phyloP scores from a whole-genome alignment of 2,329 filamentous ascomycete species.

The Tolypocladium cylindrosporum region DNA sequence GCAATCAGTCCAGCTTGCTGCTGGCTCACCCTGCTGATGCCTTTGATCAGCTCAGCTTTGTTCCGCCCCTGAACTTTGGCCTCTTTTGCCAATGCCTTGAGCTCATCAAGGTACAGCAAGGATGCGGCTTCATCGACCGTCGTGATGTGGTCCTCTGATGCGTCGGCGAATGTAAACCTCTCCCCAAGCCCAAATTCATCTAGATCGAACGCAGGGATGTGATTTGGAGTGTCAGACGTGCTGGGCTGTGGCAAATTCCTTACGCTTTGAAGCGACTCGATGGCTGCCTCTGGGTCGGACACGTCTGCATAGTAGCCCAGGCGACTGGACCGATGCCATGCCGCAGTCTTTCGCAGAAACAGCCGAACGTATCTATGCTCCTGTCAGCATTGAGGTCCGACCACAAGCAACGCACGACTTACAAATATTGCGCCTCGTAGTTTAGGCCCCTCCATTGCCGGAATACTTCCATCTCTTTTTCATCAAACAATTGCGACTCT shows the following conservation, averaged over 20 bases:
- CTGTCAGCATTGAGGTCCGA: background rate
- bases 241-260: constrained; percentile 40
- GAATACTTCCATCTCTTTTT: constrained; percentile 70
- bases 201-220: constrained; percentile 21
- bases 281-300: constrained; percentile 57
- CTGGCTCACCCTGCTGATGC: constrained; percentile 63
- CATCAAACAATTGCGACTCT: constrained; percentile 78
- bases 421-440: constrained; percentile 90
- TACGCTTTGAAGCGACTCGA: constrained; percentile 50
- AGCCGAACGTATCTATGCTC: constrained; percentile 71
- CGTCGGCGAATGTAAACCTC: constrained; percentile 70
- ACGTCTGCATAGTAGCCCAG: constrained; percentile 80
- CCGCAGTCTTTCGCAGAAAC: constrained; percentile 83
- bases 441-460: constrained; percentile 58
- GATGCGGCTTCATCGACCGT: constrained; percentile 76
- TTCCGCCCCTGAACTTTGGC: constrained; percentile 80
- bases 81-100: constrained; percentile 76
- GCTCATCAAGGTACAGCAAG: constrained; percentile 75
- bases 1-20: constrained; percentile 69
- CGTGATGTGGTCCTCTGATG: constrained; percentile 61
- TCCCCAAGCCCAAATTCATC: constrained; percentile 37
- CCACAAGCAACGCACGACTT: constrained; percentile 20
- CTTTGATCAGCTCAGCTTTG: constrained; percentile 67
- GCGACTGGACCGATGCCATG: constrained; percentile 76
- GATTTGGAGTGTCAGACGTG: constrained; percentile 6